These are phyloP conservation scores for Erysiphe neolycopersici DNA, from an alignment of 2,329 filamentous ascomycete species.

Conservation along the genomic window DNA sequence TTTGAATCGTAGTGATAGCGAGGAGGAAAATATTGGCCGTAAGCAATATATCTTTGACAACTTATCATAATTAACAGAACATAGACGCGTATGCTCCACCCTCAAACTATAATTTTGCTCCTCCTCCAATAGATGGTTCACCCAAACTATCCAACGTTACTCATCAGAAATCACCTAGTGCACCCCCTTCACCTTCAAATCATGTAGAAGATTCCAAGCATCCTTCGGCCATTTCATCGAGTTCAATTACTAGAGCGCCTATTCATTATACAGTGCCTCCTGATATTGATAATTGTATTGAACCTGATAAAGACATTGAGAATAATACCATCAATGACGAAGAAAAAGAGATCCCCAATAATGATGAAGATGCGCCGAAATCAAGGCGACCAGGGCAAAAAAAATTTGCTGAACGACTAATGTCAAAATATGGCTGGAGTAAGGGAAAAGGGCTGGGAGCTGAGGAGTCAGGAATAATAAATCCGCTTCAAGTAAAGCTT, in stretches of 20 bases:
- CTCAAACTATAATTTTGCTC: constrained; percentile 26
- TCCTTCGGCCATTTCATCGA: constrained; percentile 13
- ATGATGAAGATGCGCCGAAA: constrained; percentile 18
- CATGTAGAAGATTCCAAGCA: constrained; percentile 5
- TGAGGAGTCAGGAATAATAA: constrained; percentile 54
- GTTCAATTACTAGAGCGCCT: constrained; percentile 50
- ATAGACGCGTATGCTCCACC: constrained; percentile 34
- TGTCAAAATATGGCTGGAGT: constrained; percentile 85
- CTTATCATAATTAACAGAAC: constrained; percentile 3
- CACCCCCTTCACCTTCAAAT: neutral
- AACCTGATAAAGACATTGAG: constrained; percentile 24
- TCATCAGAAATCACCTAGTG: constrained; percentile 3
- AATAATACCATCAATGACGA: constrained; percentile 16
- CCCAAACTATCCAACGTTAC: neutral
- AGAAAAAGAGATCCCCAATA: constrained; percentile 10
- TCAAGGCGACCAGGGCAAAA: constrained; percentile 51
- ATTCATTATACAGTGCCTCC: constrained; percentile 39
- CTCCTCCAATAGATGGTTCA: constrained; percentile 18
- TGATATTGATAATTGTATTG: constrained; percentile 23
- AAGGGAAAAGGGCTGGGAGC: constrained; percentile 73
- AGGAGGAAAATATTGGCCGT: constrained; percentile 22
- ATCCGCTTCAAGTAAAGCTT: constrained; percentile 59
- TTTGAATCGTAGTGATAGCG: constrained; percentile 17
- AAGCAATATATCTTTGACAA: constrained; percentile 8
- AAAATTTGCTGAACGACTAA: constrained; percentile 64